A percentile compares a stretch with the other conserved stretches of the same genome.
These are phyloP conservation scores for Daldinia grandis DNA, from an alignment of 495 filamentous ascomycete species.

Conservation along the genomic window DNA sequence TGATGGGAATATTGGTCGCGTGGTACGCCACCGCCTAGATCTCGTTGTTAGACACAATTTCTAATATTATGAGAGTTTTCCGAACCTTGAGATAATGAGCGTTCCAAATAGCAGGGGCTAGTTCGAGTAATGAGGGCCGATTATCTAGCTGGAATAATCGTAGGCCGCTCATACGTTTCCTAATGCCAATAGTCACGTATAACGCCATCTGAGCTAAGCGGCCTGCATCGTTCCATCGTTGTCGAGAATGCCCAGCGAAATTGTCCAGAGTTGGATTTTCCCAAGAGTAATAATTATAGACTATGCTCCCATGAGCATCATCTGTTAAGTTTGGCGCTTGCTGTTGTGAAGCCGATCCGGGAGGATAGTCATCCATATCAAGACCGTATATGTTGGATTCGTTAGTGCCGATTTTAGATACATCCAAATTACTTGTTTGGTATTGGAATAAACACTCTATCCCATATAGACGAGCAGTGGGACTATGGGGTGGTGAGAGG, in stretches of 20 bases:
- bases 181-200: constrained; percentile 46
- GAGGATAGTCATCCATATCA: neutral
- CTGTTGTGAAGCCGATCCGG: neutral
- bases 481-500: constrained; percentile 43
- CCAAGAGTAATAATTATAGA: neutral
- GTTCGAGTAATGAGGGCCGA: constrained; percentile 49
- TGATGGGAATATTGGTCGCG: constrained; percentile 24
- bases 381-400: neutral
- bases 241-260: neutral
- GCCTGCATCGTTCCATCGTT: constrained; percentile 37
- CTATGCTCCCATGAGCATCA: neutral
- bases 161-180: constrained; percentile 38
- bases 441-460: constrained; percentile 45
- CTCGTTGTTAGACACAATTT: constrained; percentile 36
- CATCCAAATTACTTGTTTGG: neutral
- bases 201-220: constrained; percentile 48
- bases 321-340: constrained; percentile 16
- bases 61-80: neutral
- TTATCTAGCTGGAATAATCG: constrained; percentile 22
- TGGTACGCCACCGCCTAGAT: constrained; percentile 38
- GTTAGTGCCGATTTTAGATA: neutral
- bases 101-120: constrained; percentile 58
- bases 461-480: constrained; percentile 46
- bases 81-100: constrained; percentile 52
- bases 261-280: neutral